phyloP scores from a whole-genome alignment of 768 basidiomycete species.

The Rhodotorula sphaerocarpa region DNA sequence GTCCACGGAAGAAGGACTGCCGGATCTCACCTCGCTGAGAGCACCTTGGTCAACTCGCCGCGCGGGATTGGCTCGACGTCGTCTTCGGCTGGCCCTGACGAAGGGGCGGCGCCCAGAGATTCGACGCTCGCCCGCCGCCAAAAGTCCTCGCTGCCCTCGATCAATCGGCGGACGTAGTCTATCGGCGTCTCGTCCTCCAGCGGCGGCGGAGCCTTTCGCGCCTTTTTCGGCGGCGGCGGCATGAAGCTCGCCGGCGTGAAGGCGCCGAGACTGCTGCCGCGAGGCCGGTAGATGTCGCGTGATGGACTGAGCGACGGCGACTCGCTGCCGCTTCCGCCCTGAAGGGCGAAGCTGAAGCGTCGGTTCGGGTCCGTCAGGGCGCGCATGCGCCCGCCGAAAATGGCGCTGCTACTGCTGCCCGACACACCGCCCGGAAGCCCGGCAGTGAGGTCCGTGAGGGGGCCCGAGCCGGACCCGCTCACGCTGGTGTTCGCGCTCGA shows the following conservation, averaged over 20 bases:
- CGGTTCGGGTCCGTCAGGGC: slow-evolving; percentile 27
- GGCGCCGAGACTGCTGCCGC: not conserved
- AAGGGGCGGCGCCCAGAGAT: not conserved
- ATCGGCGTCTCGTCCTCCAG: slow-evolving; percentile 58
- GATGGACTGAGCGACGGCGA: no score
- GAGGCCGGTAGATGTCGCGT: not conserved
- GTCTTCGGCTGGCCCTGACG: not conserved
- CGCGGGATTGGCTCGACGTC: not conserved
- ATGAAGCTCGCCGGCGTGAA: not conserved
- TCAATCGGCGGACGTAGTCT: slow-evolving; percentile 59
- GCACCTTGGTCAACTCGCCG: slow-evolving; percentile 64
- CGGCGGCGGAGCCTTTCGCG: slow-evolving; percentile 17
- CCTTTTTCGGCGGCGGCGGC: slow-evolving; percentile 6
- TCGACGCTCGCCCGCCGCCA: not conserved
- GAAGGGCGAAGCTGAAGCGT: slow-evolving; percentile 5
- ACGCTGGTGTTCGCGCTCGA: not conserved
- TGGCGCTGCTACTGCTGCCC: not conserved
- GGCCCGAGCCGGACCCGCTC: not conserved
- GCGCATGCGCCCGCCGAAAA: slow-evolving; percentile 17
- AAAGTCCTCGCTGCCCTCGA: slow-evolving; percentile 20
- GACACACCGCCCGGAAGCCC: not conserved
- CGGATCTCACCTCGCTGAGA: slow-evolving; percentile 65
- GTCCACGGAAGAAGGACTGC: not conserved
- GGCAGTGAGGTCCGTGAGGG: not conserved
- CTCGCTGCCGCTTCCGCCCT: not conserved